Base-by-base conservation (phyloP, 2,329 filamentous ascomycete species). In the Aspergillus fischeri region DNA sequence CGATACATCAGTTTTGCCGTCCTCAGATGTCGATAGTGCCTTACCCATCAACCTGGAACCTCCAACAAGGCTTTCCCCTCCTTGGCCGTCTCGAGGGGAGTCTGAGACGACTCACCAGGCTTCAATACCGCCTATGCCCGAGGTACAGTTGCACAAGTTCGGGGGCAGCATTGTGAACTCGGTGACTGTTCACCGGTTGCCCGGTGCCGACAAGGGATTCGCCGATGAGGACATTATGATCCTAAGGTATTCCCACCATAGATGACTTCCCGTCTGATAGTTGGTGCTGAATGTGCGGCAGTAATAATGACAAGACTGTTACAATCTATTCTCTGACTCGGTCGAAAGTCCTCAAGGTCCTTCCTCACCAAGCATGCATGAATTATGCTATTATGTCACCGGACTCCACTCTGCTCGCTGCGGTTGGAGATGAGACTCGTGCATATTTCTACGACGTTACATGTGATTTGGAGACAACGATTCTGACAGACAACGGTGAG, bases 331-430 rank as follows among this genome's bases (percentile, higher is more conserved):
- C 87, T 51, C 78, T 97, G 21, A 80, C 83, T 28, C 84, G 87
- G 53, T 83, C 86, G 14, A 80, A 89, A 58, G 80, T 88, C 38
- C 76, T 95, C 24, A 86, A 90, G 54, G 82, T 86, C 47, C 78
- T 97, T 53, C 81, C 84, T 3, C 88, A 96, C 62, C 88, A 90
- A 4, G 89, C 93, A 69, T 89, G 87, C 62, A 93, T 97, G 78
- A 99, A 99, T 67, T 91, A 95, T 68, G 91, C 92, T 35, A 85
- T 92, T n/a, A 87, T 99, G 53, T 97, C 93, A 6, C 94, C 93
- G 0, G 89, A 97, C 70, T 93, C 92, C 1, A 83, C 82, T 21
- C 76, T 93, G 10, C 80, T 97, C 21, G 83, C 92, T 5, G 90
- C 92, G 1, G 90, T 97, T 47, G 90, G 93, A 44, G 94, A 99